Conservation (phyloP, 179 eudicot species). For the Beta corolliflora region DNA sequence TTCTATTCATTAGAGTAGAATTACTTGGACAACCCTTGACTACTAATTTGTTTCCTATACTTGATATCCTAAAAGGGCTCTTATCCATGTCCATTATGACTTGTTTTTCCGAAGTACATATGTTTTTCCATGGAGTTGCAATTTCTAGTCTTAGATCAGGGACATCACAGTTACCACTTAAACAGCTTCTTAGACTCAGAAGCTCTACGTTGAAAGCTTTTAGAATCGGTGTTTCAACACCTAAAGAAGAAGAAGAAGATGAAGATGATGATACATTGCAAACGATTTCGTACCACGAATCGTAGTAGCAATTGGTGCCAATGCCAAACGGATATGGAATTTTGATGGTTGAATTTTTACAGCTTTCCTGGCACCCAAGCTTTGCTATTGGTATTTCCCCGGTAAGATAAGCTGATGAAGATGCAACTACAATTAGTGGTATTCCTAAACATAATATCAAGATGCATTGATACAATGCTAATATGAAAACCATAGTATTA, state of each 20-base stretch:
- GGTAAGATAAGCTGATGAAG: neutral
- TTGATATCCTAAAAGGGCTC: slow-evolving; percentile 7
- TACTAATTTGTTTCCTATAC: neutral
- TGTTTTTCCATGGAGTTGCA: slow-evolving; percentile 7
- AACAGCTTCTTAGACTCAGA: slow-evolving; percentile 17
- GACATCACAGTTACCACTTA: slow-evolving; percentile 1
- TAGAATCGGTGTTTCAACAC: slow-evolving; percentile 20
- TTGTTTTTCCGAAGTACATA: neutral
- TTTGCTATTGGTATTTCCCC: slow-evolving; percentile 7
- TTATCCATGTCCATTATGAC: slow-evolving; percentile 9
- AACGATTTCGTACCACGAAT: slow-evolving; percentile 33
- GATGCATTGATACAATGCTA: neutral
- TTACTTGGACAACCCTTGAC: slow-evolving; percentile 8
- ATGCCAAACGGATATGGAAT: slow-evolving; percentile 31
- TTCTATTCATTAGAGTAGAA: neutral
- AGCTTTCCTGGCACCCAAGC: slow-evolving; percentile 21
- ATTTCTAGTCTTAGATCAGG: slow-evolving; percentile 3
- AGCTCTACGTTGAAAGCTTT: slow-evolving; percentile 22
- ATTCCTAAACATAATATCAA: neutral
- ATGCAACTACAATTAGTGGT: neutral
- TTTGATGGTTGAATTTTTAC: slow-evolving; percentile 16
- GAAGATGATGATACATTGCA: slow-evolving; percentile 24
- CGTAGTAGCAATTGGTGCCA: slow-evolving; percentile 24
- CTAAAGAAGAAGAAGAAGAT: neutral
- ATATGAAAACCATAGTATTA: neutral